Conservation (phyloP, 768 basidiomycete species). For the Rhodotorula paludigena region DNA sequence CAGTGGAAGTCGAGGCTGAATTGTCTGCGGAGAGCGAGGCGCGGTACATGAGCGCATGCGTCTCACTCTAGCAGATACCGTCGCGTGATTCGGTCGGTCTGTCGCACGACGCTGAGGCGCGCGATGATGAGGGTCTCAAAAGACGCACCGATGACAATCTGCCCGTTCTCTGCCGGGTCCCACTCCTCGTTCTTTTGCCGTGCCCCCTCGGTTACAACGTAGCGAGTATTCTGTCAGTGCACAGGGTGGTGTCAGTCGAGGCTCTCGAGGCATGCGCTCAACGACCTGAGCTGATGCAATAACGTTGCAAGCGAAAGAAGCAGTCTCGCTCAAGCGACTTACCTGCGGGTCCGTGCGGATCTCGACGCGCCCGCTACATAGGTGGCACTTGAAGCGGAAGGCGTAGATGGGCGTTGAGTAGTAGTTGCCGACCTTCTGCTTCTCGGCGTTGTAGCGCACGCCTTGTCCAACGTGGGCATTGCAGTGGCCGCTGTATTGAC, state of each 20-base stretch:
- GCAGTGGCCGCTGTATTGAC: constrained; percentile 69
- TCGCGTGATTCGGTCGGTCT: too few species aligned
- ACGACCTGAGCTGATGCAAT: too few species aligned
- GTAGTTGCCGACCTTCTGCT: constrained; percentile 92
- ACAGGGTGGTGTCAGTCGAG: too few species aligned
- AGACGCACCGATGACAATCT: constrained; percentile 26
- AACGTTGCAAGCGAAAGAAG: too few species aligned
- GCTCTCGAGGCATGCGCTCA: too few species aligned
- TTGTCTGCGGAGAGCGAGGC: constrained; percentile 55
- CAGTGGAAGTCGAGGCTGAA: constrained; percentile 53
- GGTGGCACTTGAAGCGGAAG: constrained; percentile 95
- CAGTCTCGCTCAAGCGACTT: too few species aligned
- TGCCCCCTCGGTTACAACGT: constrained; percentile 89
- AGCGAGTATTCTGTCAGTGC: constrained; percentile 81
- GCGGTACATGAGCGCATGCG: too few species aligned
- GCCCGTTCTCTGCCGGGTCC: constrained; percentile 55
- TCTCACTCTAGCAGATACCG: too few species aligned
- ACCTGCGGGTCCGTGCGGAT: constrained; percentile 97
- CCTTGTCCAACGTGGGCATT: constrained; percentile 97
- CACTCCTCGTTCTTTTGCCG: constrained; percentile 91
- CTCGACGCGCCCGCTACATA: constrained; percentile 96
- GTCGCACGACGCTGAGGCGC: neutral
- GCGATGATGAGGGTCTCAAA: constrained; percentile 26
- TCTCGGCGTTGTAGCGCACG: constrained; percentile 99
- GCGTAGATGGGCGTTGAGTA: constrained; percentile 90